Conservation (phyloP, 148 eudicot genomes). For the Oxyria digyna region DNA sequence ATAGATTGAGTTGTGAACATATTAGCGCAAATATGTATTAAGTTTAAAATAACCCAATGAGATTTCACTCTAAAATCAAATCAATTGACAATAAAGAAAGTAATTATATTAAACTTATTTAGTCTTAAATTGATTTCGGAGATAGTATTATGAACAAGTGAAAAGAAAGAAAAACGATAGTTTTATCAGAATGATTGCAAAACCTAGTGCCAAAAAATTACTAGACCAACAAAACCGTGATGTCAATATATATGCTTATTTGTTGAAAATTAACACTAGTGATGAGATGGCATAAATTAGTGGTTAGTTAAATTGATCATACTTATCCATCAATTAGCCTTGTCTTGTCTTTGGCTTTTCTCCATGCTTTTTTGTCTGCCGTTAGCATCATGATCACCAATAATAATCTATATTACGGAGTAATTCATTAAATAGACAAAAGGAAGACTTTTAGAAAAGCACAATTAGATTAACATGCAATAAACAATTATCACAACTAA, state of each 20-base stretch:
- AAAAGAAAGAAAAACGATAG: too few species aligned
- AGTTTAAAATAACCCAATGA: too few species aligned
- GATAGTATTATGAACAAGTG: too few species aligned
- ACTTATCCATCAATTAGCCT: constrained; percentile 6
- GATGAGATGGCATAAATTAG: background rate
- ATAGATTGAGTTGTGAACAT: too few species aligned
- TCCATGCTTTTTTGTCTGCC: constrained; percentile 5
- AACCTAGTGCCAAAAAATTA: too few species aligned
- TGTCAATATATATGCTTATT: background rate
- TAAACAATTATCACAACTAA: background rate
- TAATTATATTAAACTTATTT: too few species aligned
- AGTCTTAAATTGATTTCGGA: too few species aligned
- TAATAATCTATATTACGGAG: background rate
- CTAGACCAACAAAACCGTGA: too few species aligned
- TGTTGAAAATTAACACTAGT: background rate
- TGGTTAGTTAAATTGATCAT: constrained; percentile 5
- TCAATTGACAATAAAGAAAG: too few species aligned
- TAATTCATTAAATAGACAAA: background rate
- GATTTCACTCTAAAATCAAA: too few species aligned
- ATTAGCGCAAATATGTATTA: too few species aligned
- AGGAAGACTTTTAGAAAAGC: background rate
- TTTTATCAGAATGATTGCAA: too few species aligned
- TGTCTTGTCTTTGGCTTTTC: background rate
- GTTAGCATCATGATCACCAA: background rate
- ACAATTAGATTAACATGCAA: background rate